Base-by-base conservation (phyloP, 805 yeast genomes). In the Starmerella riodocensis region DNA sequence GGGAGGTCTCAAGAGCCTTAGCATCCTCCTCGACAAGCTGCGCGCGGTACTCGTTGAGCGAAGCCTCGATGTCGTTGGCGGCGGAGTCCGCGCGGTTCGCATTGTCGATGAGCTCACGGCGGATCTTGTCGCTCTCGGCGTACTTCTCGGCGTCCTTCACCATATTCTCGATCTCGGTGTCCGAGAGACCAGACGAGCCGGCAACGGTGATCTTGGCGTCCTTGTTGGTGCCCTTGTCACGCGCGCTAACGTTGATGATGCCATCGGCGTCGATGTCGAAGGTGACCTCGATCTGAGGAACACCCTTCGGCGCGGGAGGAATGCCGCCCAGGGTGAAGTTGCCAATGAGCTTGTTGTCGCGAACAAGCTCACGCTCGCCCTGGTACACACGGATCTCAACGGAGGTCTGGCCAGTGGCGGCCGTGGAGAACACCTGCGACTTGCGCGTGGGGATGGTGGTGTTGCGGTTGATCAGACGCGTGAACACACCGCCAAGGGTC, bases 351-450 rank as follows among this genome's bases (percentile, higher is more conserved):
- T 86, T 85, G 82, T 85, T 85, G 73, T 85, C 96, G 70, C 93
- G 80, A 58, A 88, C 93, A 60, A 86, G 77, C 70, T 85, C 95
- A 74, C 96, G 82, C 74, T 85, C 96, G 73, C 96, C 96, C 72
- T 85, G 95, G 94, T 83, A 86, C 46, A 85, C 96, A 70, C 95
- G 79, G 69, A 85, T 85, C 71, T 84, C 94, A 54, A 84, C 94
- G 55, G 93, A 80, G 50, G 94, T 84, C 73, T 84, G 95, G 62
- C 94, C 94, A 55, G 88, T 80, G 51, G 93, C 85, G 49, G 94
- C 94, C 56, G 95, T 84, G 40, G 94, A 83, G 79, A 86, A 85
- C 57, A 85, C 76, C 71, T 85, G 95, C 35, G 94, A 81, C 70
- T 85, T 85, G 76, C 84, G 83, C 56, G 94, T 84, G 65, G 96